Percentiles rank a stretch among this genome's conserved stretches.
Evolutionary conservation across 306 rosid genomes (phyloP).

Genomic region (Abrus pulchellus): DNA sequence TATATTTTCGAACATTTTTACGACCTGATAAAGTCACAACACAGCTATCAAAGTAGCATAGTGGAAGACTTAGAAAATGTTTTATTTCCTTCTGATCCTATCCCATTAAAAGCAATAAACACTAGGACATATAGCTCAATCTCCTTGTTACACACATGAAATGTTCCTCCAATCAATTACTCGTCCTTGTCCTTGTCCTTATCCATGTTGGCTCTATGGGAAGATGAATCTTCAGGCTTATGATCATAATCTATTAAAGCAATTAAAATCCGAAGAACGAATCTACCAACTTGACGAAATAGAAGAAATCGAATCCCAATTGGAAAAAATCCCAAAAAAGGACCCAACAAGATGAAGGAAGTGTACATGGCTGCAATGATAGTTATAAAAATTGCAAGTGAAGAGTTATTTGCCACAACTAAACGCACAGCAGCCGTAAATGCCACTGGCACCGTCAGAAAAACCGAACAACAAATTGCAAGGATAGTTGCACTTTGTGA

Average conservation of each 20-base stretch:
- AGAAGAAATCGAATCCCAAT: neutral
- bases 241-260: neutral
- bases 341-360: neutral
- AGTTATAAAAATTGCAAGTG: neutral
- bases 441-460: neutral
- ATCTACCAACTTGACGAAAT: neutral
- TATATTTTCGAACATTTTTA: too few relatives aligned
- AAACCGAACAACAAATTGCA: neutral
- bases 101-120: neutral
- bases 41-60: too few relatives aligned
- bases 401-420: conserved; percentile 6
- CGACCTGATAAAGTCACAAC: too few relatives aligned
- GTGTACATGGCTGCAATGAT: neutral
- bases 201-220: neutral
- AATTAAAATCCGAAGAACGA: neutral
- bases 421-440: conserved; percentile 32
- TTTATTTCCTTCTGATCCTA: neutral
- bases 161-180: neutral
- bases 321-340: neutral
- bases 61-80: too few relatives aligned
- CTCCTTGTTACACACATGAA: neutral
- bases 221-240: neutral
- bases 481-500: neutral
- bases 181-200: neutral
- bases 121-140: neutral